Evolutionary conservation across 768 basidiomycete genomes (phyloP), one percentile per base, ranked within the genome.

Genomic region (Pleurotus cornucopiae): DNA sequence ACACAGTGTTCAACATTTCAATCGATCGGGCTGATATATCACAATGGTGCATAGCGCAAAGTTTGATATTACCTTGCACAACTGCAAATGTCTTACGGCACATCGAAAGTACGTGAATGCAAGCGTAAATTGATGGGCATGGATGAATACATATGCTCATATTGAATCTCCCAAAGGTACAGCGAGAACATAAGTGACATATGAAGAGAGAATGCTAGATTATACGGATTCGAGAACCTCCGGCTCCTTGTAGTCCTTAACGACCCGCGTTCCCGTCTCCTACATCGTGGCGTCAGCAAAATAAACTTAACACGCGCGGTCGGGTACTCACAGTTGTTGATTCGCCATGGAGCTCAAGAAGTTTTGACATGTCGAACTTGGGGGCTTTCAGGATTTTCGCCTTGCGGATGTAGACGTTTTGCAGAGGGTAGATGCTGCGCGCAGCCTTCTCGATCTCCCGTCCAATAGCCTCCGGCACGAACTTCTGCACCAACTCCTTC

Each of bases 361-460:
- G 81, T 78, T 98, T 98, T 62, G 89, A 86, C 56, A 94, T 80
- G 73, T 97, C 95, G 71, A 96, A 94, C 73, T 96, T 97, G 62
- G 97, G 97, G 61, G 95, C 81, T 78, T 98, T 98, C 68, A 99
- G 81, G 71, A 99, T 98, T 84, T 99, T 99, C 65, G 91, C 95
- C 81, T 99, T 98, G 77, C 97, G 90, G 67, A 98, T 84, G 78
- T 94, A 96, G 69, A 98, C 95, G 73, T 98, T 98, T 81, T 98
- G 95, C 69, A 99, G 77, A 64, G 97, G 97, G 81, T 95, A 99
- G 78, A 98, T 98, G 73, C 88, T 90, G 67, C 93, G 82, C 60
- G 88, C 82, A 53, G 96, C 88, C 82, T 99, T 99, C 85, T 99
- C 97, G 63, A 99, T 99, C 82, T 99, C 97, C 64, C 95, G 88